Evolutionary conservation across 106 monocot genomes (phyloP), one percentile per base, ranked within the genome.

Genomic region (Allium fistulosum): DNA sequence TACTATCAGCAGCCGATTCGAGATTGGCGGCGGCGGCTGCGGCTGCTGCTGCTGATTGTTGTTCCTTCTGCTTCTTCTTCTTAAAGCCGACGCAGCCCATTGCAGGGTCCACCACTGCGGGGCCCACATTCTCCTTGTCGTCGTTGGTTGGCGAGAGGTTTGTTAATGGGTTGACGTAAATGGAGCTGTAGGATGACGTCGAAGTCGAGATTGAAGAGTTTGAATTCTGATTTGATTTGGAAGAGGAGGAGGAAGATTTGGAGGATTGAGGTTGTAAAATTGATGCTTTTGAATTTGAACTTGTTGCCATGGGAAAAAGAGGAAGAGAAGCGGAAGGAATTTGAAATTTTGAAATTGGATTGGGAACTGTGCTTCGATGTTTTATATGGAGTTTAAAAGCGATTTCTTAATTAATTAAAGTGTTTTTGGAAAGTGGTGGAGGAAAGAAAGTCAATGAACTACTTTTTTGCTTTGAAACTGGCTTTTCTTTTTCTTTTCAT

Each of bases 81-180:
- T 73, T 79, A 78, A 58, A 62, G 45, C 68, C 15, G 27, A 1
- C 16, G 45, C 49, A 59, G 47, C 27, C 69, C 9, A 18, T 4
- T 5, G 37, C 37, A 14, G 51, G 2, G 22, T 11, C 18, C 11
- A 15, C 49, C 50, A 11, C 28, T 45, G 49, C 16, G 57, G 82
- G 79, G 22, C 57, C 62, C 49, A 53, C 68, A 26, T 80, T 81
- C 72, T 87, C 80, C 61, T 87, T 80, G 65, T 83, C 69, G 65
- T 51, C 4, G 61, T 61, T 22, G 61, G 37, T 63, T 14, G 65
- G 65, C 46, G 65, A 65, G 16, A 65, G 48, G 64, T 77, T 77
- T 65, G 56, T 67, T 69, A 77, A 75, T 4, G 71, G 79, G 56
- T 86, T 82, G 67, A 71, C 28, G 74, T 70, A 66, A 7, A 80